These are phyloP conservation scores for Penicillium pancosmium DNA, from an alignment of 495 filamentous ascomycete species.

Conservation along the genomic window DNA sequence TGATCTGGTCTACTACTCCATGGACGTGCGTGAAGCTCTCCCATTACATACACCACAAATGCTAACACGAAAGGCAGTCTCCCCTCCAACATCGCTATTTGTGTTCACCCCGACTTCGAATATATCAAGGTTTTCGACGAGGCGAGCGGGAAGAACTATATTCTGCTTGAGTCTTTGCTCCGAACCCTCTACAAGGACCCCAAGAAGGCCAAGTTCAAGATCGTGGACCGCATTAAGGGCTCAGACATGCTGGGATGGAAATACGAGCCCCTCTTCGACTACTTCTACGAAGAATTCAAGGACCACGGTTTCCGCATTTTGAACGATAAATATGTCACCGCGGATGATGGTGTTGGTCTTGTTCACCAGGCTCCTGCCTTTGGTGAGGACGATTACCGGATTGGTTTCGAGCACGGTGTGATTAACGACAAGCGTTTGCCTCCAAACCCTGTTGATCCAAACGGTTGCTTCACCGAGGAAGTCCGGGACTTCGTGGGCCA, in stretches of 20 bases:
- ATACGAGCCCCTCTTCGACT: constrained; percentile 89
- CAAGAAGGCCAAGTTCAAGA: constrained; percentile 96
- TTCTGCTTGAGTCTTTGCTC: constrained; percentile 84
- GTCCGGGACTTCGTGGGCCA: constrained; percentile 85
- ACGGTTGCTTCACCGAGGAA: constrained; percentile 77
- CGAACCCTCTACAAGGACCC: constrained; percentile 90
- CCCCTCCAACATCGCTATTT: constrained; percentile 68
- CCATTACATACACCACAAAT: background rate
- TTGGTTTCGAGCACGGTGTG: constrained; percentile 75
- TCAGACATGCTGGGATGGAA: constrained; percentile 89
- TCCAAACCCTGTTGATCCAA: constrained; percentile 87
- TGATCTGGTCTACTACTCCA: constrained; percentile 95
- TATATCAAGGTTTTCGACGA: constrained; percentile 92
- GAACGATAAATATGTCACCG: constrained; percentile 86
- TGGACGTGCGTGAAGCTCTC: constrained; percentile 84
- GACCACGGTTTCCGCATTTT: constrained; percentile 82
- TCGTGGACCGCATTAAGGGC: constrained; percentile 80
- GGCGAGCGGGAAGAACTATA: constrained; percentile 78
- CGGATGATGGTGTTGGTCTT: constrained; percentile 91
- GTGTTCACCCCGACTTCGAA: constrained; percentile 86
- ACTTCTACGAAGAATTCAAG: constrained; percentile 94
- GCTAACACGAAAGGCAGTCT: background rate
- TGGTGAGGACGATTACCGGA: constrained; percentile 95
- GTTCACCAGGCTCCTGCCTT: constrained; percentile 96
- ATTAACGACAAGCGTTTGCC: constrained; percentile 76